Conservation (phyloP, 208 protist genomes). For the Novymonas esmeraldas region DNA sequence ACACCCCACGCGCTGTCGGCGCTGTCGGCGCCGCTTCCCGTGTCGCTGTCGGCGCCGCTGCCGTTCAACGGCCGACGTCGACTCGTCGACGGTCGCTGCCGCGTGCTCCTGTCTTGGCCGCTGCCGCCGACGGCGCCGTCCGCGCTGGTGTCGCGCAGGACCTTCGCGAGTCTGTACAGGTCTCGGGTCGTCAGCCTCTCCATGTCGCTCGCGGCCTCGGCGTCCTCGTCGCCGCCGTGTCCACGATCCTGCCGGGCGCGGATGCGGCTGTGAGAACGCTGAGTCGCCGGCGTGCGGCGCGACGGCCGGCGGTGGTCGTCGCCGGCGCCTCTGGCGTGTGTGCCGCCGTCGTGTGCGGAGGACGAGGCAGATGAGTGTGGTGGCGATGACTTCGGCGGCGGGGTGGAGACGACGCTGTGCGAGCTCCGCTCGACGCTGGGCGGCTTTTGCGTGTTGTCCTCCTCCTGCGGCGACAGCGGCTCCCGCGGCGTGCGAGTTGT, state of each 20-base stretch:
- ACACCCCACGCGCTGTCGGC: not conserved
- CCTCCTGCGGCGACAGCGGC: slow-evolving; percentile 19
- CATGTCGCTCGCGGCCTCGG: not conserved
- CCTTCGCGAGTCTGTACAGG: slow-evolving; percentile 24
- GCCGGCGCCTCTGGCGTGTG: too few relatives aligned
- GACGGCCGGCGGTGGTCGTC: not conserved
- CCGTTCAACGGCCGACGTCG: not conserved
- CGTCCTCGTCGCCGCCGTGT: not conserved
- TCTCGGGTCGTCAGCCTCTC: slow-evolving; percentile 23
- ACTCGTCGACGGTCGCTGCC: not conserved
- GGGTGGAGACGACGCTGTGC: slow-evolving; percentile 18
- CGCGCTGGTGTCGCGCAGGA: slow-evolving; percentile 14
- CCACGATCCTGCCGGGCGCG: not conserved
- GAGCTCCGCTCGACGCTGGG: slow-evolving; percentile 11
- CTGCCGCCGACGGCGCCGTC: not conserved
- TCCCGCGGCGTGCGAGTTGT: not conserved
- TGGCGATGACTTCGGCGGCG: not conserved
- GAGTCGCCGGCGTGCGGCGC: not conserved
- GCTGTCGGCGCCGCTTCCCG: not conserved
- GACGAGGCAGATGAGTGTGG: not conserved
- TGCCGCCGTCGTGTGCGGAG: not conserved
- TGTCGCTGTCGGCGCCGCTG: not conserved
- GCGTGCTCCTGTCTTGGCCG: not conserved
- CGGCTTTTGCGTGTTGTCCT: slow-evolving; percentile 34
- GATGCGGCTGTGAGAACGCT: not conserved